A percentile compares a stretch with the other conserved stretches of the same genome.
Conservation (phyloP, 2,329 filamentous ascomycete genomes). For the Cercospora beticola region DNA sequence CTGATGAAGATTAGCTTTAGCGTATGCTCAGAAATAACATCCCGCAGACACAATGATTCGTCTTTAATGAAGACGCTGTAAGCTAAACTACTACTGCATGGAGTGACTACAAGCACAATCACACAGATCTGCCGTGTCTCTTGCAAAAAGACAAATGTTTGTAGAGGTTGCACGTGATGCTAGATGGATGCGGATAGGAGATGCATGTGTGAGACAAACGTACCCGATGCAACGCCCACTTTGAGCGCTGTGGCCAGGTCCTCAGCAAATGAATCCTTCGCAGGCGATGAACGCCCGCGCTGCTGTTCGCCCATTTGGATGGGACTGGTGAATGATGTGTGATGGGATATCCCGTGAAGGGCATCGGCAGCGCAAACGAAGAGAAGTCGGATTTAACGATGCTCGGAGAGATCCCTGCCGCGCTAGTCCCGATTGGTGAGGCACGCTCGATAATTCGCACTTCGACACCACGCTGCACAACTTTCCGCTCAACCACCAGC, state of each 20-base stretch:
- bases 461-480: neutral
- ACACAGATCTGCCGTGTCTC: neutral
- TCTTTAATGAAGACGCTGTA: neutral
- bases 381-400: neutral
- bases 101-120: neutral
- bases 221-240: conserved; percentile 38
- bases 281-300: conserved; percentile 5
- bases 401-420: neutral
- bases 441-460: conserved; percentile 4
- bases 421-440: neutral
- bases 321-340: neutral
- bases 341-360: neutral
- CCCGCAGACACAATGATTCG: neutral
- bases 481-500: conserved; percentile 8
- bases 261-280: conserved; percentile 27
- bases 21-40: neutral
- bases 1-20: conserved; percentile 36
- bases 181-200: conserved; percentile 1
- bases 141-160: neutral
- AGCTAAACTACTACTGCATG: neutral
- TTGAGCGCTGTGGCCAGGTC: conserved; percentile 36
- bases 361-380: neutral
- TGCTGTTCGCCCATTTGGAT: conserved; percentile 13
- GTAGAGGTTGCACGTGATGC: neutral
- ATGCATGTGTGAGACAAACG: conserved; percentile 18